Evolutionary conservation across 768 basidiomycete genomes (phyloP).

Genomic region (Tricholoma flavovirens): DNA sequence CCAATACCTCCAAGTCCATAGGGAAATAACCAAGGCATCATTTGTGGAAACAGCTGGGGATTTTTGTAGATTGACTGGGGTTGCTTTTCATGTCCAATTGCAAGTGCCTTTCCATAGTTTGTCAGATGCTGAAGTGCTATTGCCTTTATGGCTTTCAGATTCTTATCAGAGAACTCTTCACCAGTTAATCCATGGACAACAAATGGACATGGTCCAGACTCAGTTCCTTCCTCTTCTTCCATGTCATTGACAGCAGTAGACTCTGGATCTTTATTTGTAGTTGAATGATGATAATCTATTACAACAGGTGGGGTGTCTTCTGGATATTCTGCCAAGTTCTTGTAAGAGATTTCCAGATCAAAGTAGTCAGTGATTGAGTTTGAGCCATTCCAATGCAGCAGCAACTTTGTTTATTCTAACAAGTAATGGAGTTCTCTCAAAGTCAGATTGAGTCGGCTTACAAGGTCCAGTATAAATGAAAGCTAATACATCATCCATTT

Average conservation of each 20-base stretch:
- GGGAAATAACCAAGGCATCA: slow-evolving; percentile 40
- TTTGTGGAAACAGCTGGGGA: slow-evolving; percentile 30
- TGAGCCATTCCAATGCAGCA: slow-evolving; percentile 30
- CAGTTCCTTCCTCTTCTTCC: slow-evolving; percentile 23
- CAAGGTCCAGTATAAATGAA: slow-evolving; percentile 27
- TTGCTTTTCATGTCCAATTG: slow-evolving; percentile 17
- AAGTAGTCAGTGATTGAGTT: slow-evolving; percentile 30
- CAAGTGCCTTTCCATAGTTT: slow-evolving; percentile 18
- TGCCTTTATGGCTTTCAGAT: slow-evolving; percentile 12
- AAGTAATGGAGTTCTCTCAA: slow-evolving; percentile 5
- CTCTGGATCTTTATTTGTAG: slow-evolving; percentile 19
- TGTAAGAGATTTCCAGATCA: slow-evolving; percentile 24
- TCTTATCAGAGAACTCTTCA: slow-evolving; percentile 16
- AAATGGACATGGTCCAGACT: slow-evolving; percentile 28
- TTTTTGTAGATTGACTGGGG: slow-evolving; percentile 26
- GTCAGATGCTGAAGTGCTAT: slow-evolving; percentile 24
- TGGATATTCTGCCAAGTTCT: slow-evolving; percentile 20
- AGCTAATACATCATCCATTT: slow-evolving; percentile 18
- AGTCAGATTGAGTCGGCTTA: slow-evolving; percentile 21
- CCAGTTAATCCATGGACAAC: slow-evolving; percentile 31
- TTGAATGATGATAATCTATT: slow-evolving; percentile 16
- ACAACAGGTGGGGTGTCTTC: slow-evolving; percentile 17
- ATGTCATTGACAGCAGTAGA: slow-evolving; percentile 21
- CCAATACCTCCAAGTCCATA: slow-evolving; percentile 28
- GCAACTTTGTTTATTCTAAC: neutral